Percentiles rank a stretch among this genome's conserved stretches.
Evolutionary conservation across 495 filamentous ascomycete genomes (phyloP).

Genomic region (Aspergillus leporis): DNA sequence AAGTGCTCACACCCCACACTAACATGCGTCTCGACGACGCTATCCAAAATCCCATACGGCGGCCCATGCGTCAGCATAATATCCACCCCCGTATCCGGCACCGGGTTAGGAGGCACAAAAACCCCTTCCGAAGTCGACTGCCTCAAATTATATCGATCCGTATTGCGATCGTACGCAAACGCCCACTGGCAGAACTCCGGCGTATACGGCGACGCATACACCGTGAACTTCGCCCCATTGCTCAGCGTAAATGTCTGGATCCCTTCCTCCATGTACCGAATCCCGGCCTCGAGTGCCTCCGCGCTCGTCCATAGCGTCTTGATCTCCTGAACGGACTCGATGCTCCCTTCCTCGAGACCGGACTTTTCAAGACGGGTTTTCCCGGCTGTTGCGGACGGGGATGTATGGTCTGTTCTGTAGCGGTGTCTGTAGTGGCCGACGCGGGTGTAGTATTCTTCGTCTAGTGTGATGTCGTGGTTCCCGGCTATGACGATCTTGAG

Average conservation of each 20-base stretch:
- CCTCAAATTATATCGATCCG: conserved; percentile 55
- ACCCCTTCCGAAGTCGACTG: not conserved
- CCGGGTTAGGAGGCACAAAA: conserved; percentile 42
- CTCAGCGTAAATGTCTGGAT: conserved; percentile 51
- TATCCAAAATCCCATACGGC: conserved; percentile 60
- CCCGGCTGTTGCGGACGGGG: conserved; percentile 9
- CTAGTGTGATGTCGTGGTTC: conserved; percentile 77
- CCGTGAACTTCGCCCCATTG: conserved; percentile 58
- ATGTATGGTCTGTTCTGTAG: conserved; percentile 20
- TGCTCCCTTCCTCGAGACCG: conserved; percentile 12
- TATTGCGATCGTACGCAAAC: conserved; percentile 57
- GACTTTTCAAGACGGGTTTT: not conserved
- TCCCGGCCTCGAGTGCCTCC: conserved; percentile 48
- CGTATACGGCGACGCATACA: conserved; percentile 72
- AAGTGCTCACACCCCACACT: conserved; percentile 53
- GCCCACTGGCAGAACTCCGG: conserved; percentile 61
- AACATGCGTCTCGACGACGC: conserved; percentile 22
- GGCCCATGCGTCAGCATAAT: conserved; percentile 77
- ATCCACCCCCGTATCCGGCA: conserved; percentile 55
- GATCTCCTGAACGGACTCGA: conserved; percentile 26
- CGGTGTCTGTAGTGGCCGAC: conserved; percentile 36
- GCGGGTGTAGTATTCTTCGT: conserved; percentile 50
- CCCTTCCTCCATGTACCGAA: conserved; percentile 71
- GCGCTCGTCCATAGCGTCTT: conserved; percentile 50
- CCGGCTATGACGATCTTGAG: conserved; percentile 80